phyloP scores from a whole-genome alignment of 208 protist species.

The Trypanosoma melophagium region DNA sequence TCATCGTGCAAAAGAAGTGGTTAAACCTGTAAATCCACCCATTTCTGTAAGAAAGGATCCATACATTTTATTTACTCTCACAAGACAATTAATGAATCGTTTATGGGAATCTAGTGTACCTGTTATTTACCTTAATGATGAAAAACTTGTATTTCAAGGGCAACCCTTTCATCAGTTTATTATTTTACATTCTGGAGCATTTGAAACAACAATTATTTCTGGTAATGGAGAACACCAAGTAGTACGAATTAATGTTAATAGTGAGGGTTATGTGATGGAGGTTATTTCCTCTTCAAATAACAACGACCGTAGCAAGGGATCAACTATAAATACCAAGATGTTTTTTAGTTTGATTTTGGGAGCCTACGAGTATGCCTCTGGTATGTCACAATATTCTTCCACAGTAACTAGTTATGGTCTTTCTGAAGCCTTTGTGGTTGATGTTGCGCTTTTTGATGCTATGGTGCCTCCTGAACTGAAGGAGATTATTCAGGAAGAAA shows the following conservation, averaged over 20 bases:
- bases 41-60: conserved; percentile 56
- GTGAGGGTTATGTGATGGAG: conserved; percentile 10
- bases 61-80: conserved; percentile 72
- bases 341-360: conserved; percentile 59
- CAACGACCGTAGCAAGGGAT: background rate
- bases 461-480: conserved; percentile 52
- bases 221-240: conserved; percentile 48
- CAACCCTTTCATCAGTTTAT: conserved; percentile 60
- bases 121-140: conserved; percentile 72
- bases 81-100: conserved; percentile 33
- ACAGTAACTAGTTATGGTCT: conserved; percentile 76
- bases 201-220: conserved; percentile 63
- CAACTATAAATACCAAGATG: background rate
- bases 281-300: background rate
- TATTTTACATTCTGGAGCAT: conserved; percentile 56
- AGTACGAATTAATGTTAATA: conserved; percentile 26
- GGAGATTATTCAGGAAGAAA: conserved; percentile 40
- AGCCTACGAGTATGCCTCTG: conserved; percentile 73
- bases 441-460: conserved; percentile 45
- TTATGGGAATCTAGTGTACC: conserved; percentile 67
- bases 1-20: conserved; percentile 56
- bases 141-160: conserved; percentile 71
- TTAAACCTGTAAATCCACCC: conserved; percentile 34
- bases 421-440: conserved; percentile 73
- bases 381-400: conserved; percentile 60